Evolutionary conservation across 805 yeast genomes (phyloP).

Genomic region (Candida andamanensis): DNA sequence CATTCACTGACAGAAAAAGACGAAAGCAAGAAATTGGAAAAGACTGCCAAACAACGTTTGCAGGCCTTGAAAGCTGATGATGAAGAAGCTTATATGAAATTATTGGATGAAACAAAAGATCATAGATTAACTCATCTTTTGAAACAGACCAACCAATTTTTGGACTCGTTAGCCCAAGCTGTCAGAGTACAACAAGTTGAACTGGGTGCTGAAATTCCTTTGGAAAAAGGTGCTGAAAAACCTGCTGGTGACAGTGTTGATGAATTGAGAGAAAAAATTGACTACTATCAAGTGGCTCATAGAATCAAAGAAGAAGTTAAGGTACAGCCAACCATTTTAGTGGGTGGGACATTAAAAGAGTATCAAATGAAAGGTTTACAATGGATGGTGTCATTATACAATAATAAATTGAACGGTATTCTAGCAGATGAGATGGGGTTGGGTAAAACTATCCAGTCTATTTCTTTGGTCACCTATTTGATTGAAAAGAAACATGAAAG

Average conservation of each 20-base stretch:
- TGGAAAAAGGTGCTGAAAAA: conserved; percentile 11
- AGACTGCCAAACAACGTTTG: conserved; percentile 82
- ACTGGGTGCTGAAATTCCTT: conserved; percentile 24
- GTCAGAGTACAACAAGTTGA: conserved; percentile 73
- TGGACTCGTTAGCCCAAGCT: conserved; percentile 73
- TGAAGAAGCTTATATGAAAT: conserved; percentile 81
- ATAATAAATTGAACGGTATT: conserved; percentile 58
- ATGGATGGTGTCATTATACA: conserved; percentile 63
- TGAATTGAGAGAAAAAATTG: conserved; percentile 60
- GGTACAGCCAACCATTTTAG: conserved; percentile 62
- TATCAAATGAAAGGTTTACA: conserved; percentile 64
- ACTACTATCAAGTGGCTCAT: conserved; percentile 81
- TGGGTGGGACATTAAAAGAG: conserved; percentile 77
- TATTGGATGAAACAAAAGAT: conserved; percentile 82
- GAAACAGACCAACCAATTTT: conserved; percentile 72
- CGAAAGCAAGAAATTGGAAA: conserved; percentile 68
- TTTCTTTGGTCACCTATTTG: conserved; percentile 67
- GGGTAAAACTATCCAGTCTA: conserved; percentile 71
- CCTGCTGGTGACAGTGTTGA: conserved; percentile 39
- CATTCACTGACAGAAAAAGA: conserved; percentile 65
- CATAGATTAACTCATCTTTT: conserved; percentile 80
- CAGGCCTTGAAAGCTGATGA: conserved; percentile 84
- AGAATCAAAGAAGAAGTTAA: conserved; percentile 60
- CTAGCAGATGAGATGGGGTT: conserved; percentile 67
- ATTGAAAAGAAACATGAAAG: conserved; percentile 64